Percentiles rank a stretch among this genome's conserved stretches.
Evolutionary conservation across 345 rosid species (phyloP).

Genomic region (Acer negundo): DNA sequence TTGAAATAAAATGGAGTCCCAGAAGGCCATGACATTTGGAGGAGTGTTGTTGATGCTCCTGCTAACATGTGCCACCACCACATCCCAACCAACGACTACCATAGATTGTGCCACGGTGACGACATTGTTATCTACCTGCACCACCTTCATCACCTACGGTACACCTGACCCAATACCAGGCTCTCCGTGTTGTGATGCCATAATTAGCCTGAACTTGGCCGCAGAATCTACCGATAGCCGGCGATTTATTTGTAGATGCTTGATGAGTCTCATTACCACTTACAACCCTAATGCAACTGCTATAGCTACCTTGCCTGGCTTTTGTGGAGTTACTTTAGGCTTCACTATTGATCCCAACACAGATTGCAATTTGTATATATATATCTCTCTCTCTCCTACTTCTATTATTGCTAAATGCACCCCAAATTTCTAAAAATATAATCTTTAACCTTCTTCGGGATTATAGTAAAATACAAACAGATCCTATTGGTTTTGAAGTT

Average conservation of each 20-base stretch:
- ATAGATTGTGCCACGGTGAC: slow-evolving; percentile 60
- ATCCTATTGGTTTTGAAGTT: too few species aligned
- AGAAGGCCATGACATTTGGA: background rate
- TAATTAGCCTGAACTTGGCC: slow-evolving; percentile 35
- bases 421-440: too few species aligned
- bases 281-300: slow-evolving; percentile 61
- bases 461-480: too few species aligned
- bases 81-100: slow-evolving; percentile 23
- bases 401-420: too few species aligned
- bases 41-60: slow-evolving; percentile 11
- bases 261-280: slow-evolving; percentile 46
- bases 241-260: slow-evolving; percentile 45
- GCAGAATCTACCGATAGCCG: slow-evolving; percentile 37
- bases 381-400: background rate
- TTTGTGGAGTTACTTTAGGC: slow-evolving; percentile 72
- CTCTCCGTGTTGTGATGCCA: slow-evolving; percentile 56
- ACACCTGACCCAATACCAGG: slow-evolving; percentile 62
- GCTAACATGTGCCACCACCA: slow-evolving; percentile 15
- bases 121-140: slow-evolving; percentile 46
- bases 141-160: slow-evolving; percentile 48
- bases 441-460: too few species aligned
- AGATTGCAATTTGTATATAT: slow-evolving; percentile 57
- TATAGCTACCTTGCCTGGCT: slow-evolving; percentile 70
- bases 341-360: slow-evolving; percentile 65
- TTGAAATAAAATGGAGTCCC: slow-evolving; percentile 11